Percentiles rank a stretch among this genome's conserved stretches.
These are phyloP conservation scores for Miamiensis avidus DNA, from an alignment of 169 alveolate genomes.

Conservation along the genomic window DNA sequence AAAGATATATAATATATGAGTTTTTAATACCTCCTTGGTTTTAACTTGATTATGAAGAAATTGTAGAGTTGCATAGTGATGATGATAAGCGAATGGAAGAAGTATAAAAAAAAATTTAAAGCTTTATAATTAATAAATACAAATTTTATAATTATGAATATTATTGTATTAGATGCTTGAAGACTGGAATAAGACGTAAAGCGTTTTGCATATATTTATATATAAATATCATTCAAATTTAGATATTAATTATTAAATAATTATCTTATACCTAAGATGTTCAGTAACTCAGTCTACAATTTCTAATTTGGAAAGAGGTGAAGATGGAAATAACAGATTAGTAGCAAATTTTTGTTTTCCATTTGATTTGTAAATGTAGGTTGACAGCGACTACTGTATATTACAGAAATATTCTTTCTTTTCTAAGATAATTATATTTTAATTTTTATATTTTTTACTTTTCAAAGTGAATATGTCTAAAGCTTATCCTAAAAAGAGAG, in stretches of 20 bases:
- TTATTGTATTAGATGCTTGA: constrained; percentile 51
- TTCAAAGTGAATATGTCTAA: not conserved
- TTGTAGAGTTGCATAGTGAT: constrained; percentile 35
- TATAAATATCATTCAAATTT: not conserved
- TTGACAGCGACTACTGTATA: constrained; percentile 32
- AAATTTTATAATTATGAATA: constrained; percentile 19
- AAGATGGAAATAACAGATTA: constrained; percentile 45
- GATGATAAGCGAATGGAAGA: not conserved
- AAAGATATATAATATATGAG: constrained; percentile 56
- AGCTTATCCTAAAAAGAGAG: not conserved
- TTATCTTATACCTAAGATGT: constrained; percentile 13
- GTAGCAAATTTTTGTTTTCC: constrained; percentile 78
- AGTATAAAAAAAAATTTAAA: not conserved
- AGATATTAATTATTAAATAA: too few relatives aligned
- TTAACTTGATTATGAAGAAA: constrained; percentile 69
- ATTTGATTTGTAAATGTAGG: constrained; percentile 75
- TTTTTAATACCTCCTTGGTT: constrained; percentile 72
- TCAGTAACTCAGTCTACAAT: constrained; percentile 49
- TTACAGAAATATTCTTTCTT: too few relatives aligned
- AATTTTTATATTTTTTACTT: too few relatives aligned
- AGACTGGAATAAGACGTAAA: constrained; percentile 59
- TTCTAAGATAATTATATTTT: too few relatives aligned
- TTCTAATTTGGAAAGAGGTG: constrained; percentile 40
- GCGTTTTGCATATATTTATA: constrained; percentile 32
- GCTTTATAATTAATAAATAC: too few relatives aligned